These are phyloP conservation scores for Leptographium galeiforme DNA, from an alignment of 2,329 filamentous ascomycete species.

Conservation along the genomic window DNA sequence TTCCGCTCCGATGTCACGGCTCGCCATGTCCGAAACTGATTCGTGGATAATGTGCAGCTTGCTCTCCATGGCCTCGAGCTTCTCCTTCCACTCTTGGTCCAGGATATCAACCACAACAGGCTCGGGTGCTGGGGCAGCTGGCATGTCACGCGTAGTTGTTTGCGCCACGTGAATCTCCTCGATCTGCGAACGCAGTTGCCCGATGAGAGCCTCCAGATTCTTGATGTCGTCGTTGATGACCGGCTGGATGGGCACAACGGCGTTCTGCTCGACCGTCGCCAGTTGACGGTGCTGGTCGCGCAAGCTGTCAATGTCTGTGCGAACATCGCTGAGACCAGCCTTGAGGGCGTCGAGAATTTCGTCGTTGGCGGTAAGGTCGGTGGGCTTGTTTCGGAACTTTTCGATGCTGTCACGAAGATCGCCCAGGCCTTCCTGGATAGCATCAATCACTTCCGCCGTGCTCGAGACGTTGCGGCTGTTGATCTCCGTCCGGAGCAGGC, in stretches of 20 bases:
- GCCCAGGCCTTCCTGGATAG: slow-evolving; percentile 76
- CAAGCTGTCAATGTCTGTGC: slow-evolving; percentile 64
- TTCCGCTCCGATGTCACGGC: not conserved
- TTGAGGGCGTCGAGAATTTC: slow-evolving; percentile 83
- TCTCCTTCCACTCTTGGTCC: slow-evolving; percentile 15
- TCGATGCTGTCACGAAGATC: slow-evolving; percentile 68
- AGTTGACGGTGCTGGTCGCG: slow-evolving; percentile 46
- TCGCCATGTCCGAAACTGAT: slow-evolving; percentile 20
- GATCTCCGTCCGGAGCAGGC: slow-evolving; percentile 62
- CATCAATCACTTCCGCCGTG: slow-evolving; percentile 78
- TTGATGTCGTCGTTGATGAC: slow-evolving; percentile 52
- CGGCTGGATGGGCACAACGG: slow-evolving; percentile 40
- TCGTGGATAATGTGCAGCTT: slow-evolving; percentile 33
- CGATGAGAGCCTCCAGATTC: slow-evolving; percentile 71
- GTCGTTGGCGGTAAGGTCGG: slow-evolving; percentile 71
- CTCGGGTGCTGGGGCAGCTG: not conserved
- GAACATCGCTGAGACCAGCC: slow-evolving; percentile 62
- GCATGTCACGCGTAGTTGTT: not conserved
- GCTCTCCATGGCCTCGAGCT: slow-evolving; percentile 30
- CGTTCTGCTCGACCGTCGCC: slow-evolving; percentile 36
- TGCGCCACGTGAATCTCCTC: slow-evolving; percentile 50
- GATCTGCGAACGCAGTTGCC: slow-evolving; percentile 71
- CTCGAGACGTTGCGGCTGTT: slow-evolving; percentile 50
- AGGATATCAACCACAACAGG: not conserved
- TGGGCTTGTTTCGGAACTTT: slow-evolving; percentile 60